Percentiles rank a stretch among this genome's conserved stretches.
These are phyloP conservation scores for Dimargaris xerosporica DNA, from an alignment of 192 early-diverging fungal genomes.

Conservation along the genomic window DNA sequence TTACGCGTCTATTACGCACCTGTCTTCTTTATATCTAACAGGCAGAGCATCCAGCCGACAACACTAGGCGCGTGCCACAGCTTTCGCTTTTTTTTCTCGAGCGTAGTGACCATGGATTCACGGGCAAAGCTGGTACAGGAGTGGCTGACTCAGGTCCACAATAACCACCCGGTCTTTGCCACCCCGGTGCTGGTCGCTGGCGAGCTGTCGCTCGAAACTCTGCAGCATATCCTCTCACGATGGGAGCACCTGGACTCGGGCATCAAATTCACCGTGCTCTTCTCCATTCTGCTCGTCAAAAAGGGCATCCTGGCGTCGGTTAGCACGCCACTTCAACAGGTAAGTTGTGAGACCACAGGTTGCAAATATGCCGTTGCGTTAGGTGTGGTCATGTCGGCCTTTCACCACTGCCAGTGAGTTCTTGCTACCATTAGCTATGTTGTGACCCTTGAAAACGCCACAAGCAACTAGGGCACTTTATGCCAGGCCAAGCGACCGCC, in stretches of 20 bases:
- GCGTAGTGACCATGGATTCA: not conserved
- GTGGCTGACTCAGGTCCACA: slow-evolving; percentile 10
- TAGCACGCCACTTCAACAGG: not conserved
- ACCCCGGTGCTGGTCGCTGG: not conserved
- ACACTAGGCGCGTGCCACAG: not conserved
- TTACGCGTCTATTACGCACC: not conserved
- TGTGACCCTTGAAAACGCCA: too few species aligned
- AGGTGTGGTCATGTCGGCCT: too few species aligned
- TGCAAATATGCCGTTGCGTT: too few species aligned
- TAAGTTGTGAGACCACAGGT: not conserved
- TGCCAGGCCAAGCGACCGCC: too few species aligned
- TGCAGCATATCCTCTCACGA: slow-evolving; percentile 2
- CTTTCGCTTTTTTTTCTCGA: not conserved
- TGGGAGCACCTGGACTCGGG: slow-evolving; percentile 4
- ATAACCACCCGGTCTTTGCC: slow-evolving; percentile 6
- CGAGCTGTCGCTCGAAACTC: slow-evolving; percentile 1
- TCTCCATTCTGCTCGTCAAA: not conserved
- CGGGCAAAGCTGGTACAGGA: slow-evolving; percentile 4
- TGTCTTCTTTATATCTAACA: not conserved
- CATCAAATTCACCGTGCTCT: slow-evolving; percentile 7
- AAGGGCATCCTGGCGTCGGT: not conserved
- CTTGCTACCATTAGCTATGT: too few species aligned
- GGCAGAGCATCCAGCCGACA: not conserved
- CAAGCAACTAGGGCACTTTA: too few species aligned
- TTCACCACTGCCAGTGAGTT: too few species aligned